Evolutionary conservation across 169 alveolate species (phyloP), one percentile per base, ranked within the genome.

Genomic region (Cryptosporidium muris): DNA sequence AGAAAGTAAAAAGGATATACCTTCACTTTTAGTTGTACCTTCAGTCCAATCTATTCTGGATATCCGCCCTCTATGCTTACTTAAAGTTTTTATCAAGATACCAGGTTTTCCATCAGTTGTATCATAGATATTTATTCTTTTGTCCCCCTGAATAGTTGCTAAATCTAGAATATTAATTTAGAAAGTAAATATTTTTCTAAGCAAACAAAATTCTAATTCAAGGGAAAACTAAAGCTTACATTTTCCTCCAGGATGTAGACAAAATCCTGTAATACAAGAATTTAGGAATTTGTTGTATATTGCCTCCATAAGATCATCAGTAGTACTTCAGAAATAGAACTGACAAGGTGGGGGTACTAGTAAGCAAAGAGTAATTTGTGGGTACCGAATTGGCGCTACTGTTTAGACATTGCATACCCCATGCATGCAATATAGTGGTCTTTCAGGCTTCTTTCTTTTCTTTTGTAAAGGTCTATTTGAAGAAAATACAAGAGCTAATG

Each of bases 171-270:
- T 16, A 25, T 25, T 25, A 25, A 52, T 16, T 5, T 16, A 45
- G 64, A 54, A 12, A 14, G 25, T 14, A 34, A 5, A 16, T 14
- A 4, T 6, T 40, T 5, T 64, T 1, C 14, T 37, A 14, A 14
- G 11, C 1, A 60, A 14, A 40, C 14, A n/a, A 16, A 64, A 54
- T 7, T 43, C 58, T 25, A 34, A 66, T 36, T 1, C 12, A 2
- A 12, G 8, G 4, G 2, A 8, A 1, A 37, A 16, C 0, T 40
- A 52, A 66, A 74, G 60, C 85, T 74, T 58, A 74, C 85, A 74
- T 74, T 74, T 62, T 68, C 68, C 54, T 36, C 25, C 60, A 14
- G 85, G 85, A 36, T 74, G 85, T 16, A 74, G 47, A 25, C 85
- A 12, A 40, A 60, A 54, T 11, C 74, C 67, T 12, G 67, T 60